Evolutionary conservation across 805 yeast species (phyloP), one percentile per base, ranked within the genome.

Genomic region (Saccharomyces jurei): DNA sequence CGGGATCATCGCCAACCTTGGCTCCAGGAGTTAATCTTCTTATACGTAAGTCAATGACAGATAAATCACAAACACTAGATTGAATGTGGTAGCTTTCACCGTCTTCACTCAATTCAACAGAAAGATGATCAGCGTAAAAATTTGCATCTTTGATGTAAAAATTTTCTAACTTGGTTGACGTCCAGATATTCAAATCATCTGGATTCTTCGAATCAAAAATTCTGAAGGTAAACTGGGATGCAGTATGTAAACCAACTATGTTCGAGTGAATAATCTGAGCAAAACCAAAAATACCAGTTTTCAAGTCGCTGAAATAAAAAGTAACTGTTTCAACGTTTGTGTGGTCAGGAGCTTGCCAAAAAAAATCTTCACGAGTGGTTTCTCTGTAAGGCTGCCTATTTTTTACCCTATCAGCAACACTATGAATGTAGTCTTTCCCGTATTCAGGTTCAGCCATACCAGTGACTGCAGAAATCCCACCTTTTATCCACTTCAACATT

Each of bases 371-470:
- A n/a, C 71, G 66, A 9, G 78, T 73, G 32, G 94, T 80, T 25
- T 74, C 77, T 29, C 83, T 76, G 63, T 74, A 87, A 1, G 87
- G 80, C 60, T 83, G 82, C 44, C 77, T 76, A 31, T 74, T 80
- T 46, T 73, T 74, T 49, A 85, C 81, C 48, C 81, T 69, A 41
- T 80, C 81, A 46, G 87, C 81, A 55, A 91, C 82, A n/a, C 97
- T 81, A 65, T 86, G 92, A 61, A 94, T 88, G 46, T 96, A 95
- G 51, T 86, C 96, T 46, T 86, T 80, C 52, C 99, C 99, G 65
- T 94, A 94, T 67, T 87, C 96, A 27, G 99, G 99, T 71, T 94
- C 99, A 1, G 96, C 97, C 11, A 96, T 82, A 53, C 99, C 99
- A 5, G 97, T 92, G 49, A 90, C 94, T 5, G 95, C 94, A n/a